These are phyloP conservation scores for Isabelozyma gotoi DNA, from an alignment of 805 yeast genomes.

Conservation along the genomic window DNA sequence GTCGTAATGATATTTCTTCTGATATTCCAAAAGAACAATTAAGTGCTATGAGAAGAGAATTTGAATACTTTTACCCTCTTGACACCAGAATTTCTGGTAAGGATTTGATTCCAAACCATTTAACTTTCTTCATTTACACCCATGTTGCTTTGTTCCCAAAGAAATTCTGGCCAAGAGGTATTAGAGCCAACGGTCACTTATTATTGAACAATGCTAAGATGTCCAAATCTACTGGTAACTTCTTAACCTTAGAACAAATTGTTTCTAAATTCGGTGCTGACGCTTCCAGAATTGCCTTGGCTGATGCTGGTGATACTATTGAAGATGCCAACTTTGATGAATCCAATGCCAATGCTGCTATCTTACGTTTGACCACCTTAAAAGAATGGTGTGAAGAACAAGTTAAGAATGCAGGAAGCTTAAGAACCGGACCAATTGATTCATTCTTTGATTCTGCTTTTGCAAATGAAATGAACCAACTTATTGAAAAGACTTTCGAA, in stretches of 20 bases:
- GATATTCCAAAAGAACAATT: conserved; percentile 68
- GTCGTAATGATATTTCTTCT: conserved; percentile 55
- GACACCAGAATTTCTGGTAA: conserved; percentile 93
- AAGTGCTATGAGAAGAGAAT: conserved; percentile 81
- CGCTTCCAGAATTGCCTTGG: conserved; percentile 94
- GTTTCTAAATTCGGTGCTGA: conserved; percentile 94
- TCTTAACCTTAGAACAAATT: conserved; percentile 83
- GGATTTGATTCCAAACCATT: conserved; percentile 95
- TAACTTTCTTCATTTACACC: conserved; percentile 91
- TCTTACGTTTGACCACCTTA: conserved; percentile 84
- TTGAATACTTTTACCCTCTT: conserved; percentile 94
- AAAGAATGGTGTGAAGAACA: conserved; percentile 95
- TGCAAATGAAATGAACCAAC: conserved; percentile 86
- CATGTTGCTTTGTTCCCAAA: conserved; percentile 93
- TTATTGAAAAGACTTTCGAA: conserved; percentile 71
- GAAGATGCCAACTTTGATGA: conserved; percentile 99
- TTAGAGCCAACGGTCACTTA: conserved; percentile 94
- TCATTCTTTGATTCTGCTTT: conserved; percentile 83
- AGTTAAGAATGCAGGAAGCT: conserved; percentile 47
- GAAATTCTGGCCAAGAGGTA: conserved; percentile 89
- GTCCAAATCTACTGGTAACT: conserved; percentile 98
- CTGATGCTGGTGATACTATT: conserved; percentile 96
- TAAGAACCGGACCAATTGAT: conserved; percentile 50
- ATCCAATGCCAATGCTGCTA: conserved; percentile 94
- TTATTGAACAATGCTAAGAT: conserved; percentile 94